Percentiles rank a stretch among this genome's conserved stretches.
phyloP scores from a whole-genome alignment of 208 protist genomes.

The Porcisia deanei region DNA sequence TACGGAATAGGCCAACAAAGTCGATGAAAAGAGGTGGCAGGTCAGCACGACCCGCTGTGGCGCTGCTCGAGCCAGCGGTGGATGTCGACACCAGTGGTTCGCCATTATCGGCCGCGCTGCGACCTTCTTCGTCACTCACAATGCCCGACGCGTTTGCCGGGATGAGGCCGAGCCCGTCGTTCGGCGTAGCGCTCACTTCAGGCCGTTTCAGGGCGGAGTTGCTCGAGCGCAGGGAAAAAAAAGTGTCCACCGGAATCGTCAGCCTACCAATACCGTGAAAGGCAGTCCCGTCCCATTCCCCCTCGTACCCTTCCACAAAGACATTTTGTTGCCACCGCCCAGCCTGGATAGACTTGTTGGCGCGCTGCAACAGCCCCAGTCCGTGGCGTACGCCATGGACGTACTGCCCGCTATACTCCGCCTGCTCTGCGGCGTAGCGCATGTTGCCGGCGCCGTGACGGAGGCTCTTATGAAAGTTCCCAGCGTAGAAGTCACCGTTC shows the following conservation, averaged over 20 bases:
- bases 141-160: not conserved
- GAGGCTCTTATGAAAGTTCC: conserved; percentile 60
- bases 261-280: conserved; percentile 79
- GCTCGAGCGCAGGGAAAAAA: conserved; percentile 29
- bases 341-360: conserved; percentile 58
- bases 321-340: conserved; percentile 61
- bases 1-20: conserved; percentile 79
- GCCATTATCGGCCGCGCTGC: not conserved
- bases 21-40: conserved; percentile 42
- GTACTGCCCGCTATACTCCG: conserved; percentile 83
- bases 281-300: conserved; percentile 75
- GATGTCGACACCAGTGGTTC: not conserved
- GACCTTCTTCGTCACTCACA: conserved; percentile 1
- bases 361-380: conserved; percentile 56
- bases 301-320: conserved; percentile 86
- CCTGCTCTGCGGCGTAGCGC: conserved; percentile 54
- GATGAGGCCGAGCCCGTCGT: not conserved
- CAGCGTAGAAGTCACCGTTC: conserved; percentile 84
- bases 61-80: not conserved
- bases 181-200: conserved; percentile 16
- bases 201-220: conserved; percentile 24
- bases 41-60: not conserved
- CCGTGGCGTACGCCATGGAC: conserved; percentile 63
- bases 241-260: conserved; percentile 44
- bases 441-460: conserved; percentile 80